Evolutionary conservation across 2,329 filamentous ascomycete genomes (phyloP).

Genomic region (Neofusicoccum sp.): DNA sequence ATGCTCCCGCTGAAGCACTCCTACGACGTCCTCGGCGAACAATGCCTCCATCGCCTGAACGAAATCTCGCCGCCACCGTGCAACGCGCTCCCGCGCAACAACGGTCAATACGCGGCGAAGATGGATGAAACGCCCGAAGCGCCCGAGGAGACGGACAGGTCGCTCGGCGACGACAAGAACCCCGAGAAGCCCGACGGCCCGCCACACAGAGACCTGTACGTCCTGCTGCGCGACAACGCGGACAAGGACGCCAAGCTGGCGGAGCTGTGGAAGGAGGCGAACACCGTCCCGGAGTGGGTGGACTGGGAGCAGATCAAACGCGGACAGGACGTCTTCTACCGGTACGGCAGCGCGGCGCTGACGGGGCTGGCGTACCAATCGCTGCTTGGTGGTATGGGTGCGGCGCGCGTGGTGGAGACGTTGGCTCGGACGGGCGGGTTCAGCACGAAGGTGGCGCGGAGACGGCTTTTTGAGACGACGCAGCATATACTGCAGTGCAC

Average conservation of each 20-base stretch:
- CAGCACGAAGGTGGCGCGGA: constrained; percentile 62
- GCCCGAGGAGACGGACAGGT: constrained; percentile 21
- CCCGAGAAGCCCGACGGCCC: constrained; percentile 25
- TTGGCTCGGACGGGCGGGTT: constrained; percentile 74
- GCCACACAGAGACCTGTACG: constrained; percentile 60
- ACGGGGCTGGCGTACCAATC: constrained; percentile 65
- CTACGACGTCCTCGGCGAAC: constrained; percentile 67
- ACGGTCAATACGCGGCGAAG: constrained; percentile 30
- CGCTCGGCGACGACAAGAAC: constrained; percentile 4
- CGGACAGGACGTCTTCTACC: constrained; percentile 75
- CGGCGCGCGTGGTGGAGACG: constrained; percentile 71
- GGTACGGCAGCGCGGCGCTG: constrained; percentile 67
- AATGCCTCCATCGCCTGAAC: constrained; percentile 64
- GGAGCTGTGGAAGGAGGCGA: constrained; percentile 65
- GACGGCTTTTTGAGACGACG: constrained; percentile 68
- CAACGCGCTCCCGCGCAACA: constrained; percentile 39
- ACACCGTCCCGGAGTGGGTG: constrained; percentile 69
- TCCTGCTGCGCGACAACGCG: constrained; percentile 59
- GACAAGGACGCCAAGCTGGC: constrained; percentile 55
- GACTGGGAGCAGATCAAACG: constrained; percentile 73
- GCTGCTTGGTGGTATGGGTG: constrained; percentile 68
- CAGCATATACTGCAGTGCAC: constrained; percentile 75
- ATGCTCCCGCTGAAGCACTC: constrained; percentile 60
- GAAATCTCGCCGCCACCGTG: constrained; percentile 54
- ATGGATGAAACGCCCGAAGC: constrained; percentile 24